Base-by-base conservation (phyloP, 441 rosid species). In the Mallotus japonicus region DNA sequence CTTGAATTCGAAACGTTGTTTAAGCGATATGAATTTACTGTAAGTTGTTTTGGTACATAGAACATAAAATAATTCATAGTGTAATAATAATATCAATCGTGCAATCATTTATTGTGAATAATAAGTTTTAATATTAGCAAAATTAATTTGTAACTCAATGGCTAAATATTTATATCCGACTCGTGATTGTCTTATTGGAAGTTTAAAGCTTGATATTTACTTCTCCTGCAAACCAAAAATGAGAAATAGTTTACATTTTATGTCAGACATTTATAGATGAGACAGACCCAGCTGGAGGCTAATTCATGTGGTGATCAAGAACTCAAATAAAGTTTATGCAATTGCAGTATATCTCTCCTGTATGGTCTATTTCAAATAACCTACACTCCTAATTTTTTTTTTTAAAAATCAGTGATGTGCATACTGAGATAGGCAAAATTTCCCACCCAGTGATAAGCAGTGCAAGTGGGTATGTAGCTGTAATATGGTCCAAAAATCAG, bases 391-490 rank as follows among this genome's bases (percentile, higher is more conserved):
- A 1, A 1, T 6, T 13, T 8, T 40, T 8, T 56, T 17, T 54
- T 19, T 14, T 12, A 37, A 6, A 42, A 1, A 28, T 28, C 2
- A 28, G 55, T 34, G 53, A 56, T 65, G 22, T 3, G 16, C 15
- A 24, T 24, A 55, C 12, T 22, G 13, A 34, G 28, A 61, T 7
- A 22, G 40, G 72, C 67, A 72, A 28, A 54, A 44, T 32, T 50
- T 70, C 72, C 70, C 54, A 63, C 49, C 37, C 58, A 53, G 75
- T 42, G 72, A 80, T 63, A 58, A 73, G 73, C 77, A 80, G 62
- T 64, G 67, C 81, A 74, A 79, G 83, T 76, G 82, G 86, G 82
- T 70, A 63, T 70, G 64, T 76, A 81, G 83, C 82, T 81, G 78
- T 72, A 60, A 62, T 37, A 62, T 76, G 59, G 58, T 66, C 77